phyloP scores from a whole-genome alignment of 768 basidiomycete genomes.

The Pholiota conissans region DNA sequence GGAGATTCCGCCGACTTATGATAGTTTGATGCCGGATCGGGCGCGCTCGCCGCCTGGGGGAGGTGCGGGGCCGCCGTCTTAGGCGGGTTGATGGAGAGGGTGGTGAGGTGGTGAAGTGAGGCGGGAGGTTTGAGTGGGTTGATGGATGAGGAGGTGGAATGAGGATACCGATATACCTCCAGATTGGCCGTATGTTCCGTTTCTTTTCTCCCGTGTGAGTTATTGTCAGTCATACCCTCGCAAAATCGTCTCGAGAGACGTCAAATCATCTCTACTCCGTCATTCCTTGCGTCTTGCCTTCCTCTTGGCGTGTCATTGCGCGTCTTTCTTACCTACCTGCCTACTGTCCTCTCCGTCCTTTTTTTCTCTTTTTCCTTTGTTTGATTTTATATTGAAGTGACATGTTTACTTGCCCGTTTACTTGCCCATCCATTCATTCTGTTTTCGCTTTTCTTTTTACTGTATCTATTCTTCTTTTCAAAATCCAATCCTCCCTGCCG shows the following conservation, averaged over 20 bases:
- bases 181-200: too few species aligned
- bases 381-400: background rate
- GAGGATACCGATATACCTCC: too few species aligned
- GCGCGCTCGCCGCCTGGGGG: background rate
- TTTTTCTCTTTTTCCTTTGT: background rate
- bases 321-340: too few species aligned
- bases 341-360: background rate
- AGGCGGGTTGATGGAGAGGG: background rate
- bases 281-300: too few species aligned
- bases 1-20: slow-evolving; percentile 32
- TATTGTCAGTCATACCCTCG: too few species aligned
- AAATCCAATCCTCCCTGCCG: background rate
- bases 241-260: too few species aligned
- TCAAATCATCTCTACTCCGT: too few species aligned
- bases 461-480: background rate
- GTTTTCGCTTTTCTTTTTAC: too few species aligned
- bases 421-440: background rate
- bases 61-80: background rate
- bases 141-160: background rate
- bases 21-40: slow-evolving; percentile 21
- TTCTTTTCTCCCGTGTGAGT: too few species aligned
- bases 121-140: background rate
- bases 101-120: background rate
- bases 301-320: too few species aligned
- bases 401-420: too few species aligned